These are phyloP conservation scores for Chaetomium tenue DNA, from an alignment of 495 filamentous ascomycete genomes.

Conservation along the genomic window DNA sequence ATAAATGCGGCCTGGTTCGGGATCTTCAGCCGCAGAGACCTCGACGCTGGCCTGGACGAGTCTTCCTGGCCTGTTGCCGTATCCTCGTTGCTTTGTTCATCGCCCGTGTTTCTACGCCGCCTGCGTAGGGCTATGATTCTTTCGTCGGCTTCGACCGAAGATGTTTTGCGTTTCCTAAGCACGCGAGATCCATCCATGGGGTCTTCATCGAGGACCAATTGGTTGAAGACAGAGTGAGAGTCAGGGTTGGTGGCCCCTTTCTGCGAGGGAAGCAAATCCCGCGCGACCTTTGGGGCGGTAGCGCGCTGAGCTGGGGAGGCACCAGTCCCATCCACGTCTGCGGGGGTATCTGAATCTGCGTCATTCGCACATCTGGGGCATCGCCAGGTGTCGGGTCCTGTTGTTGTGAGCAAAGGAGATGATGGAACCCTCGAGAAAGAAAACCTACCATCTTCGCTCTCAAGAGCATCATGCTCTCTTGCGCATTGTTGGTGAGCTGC, in stretches of 20 bases:
- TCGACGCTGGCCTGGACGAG: constrained; percentile 38
- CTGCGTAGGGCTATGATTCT: constrained; percentile 44
- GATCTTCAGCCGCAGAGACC: constrained; percentile 45
- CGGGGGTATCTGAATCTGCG: constrained; percentile 45
- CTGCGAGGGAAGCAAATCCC: constrained; percentile 74
- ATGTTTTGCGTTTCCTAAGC: constrained; percentile 79
- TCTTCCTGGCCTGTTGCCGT: constrained; percentile 31
- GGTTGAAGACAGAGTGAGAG: constrained; percentile 82
- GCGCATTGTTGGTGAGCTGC: constrained; percentile 94
- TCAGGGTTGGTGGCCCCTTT: constrained; percentile 68
- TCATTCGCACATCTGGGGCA: constrained; percentile 75
- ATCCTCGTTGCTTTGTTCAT: constrained; percentile 38
- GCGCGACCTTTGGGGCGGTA: constrained; percentile 57
- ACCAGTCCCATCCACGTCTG: constrained; percentile 36
- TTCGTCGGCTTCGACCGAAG: constrained; percentile 50
- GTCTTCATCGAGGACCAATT: constrained; percentile 75
- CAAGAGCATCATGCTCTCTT: constrained; percentile 69
- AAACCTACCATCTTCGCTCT: constrained; percentile 38
- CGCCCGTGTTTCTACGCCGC: constrained; percentile 44
- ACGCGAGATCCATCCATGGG: constrained; percentile 81
- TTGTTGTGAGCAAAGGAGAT: constrained; percentile 23
- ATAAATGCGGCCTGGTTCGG: constrained; percentile 29
- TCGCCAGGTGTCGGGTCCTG: constrained; percentile 69
- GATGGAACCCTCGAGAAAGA: not conserved
- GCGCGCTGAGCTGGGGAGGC: constrained; percentile 40